Evolutionary conservation across 495 filamentous ascomycete genomes (phyloP), one percentile per base, ranked within the genome.

Genomic region (Chaetomium tenue): DNA sequence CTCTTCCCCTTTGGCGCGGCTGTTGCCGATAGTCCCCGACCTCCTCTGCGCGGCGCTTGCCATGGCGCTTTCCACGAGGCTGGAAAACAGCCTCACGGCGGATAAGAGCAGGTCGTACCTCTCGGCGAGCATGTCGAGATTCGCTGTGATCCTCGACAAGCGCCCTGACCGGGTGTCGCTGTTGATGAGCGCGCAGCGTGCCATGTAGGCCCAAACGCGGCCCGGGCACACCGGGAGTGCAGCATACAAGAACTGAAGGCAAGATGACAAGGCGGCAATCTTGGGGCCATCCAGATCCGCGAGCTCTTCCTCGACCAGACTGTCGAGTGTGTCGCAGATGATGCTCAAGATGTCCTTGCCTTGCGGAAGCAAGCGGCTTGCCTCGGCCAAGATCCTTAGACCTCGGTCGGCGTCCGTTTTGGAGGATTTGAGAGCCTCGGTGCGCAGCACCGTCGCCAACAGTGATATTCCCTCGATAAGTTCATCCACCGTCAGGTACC

Each of bases 181-280:
- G 42, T 88, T 89, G 53, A 97, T 81, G 26, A 98, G 81, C 48
- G 82, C 82, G 72, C 89, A 95, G 56, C 91, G 82, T 6, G 88
- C 83, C 70, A 98, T 84, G 70, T 93, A 91, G 5, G 92, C 89
- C 93, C 93, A 98, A 2, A 96, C 86, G 63, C 93, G 79, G 51
- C 86, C 87, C 5, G 93, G 93, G 28, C 88, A 78, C n/a, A 95
- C 76, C 7, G 81, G 77, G 5, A 91, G 72, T 12, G 94, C 75
- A 22, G 85, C 86, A 63, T 88, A 81, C 16, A 93, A 82, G 65
- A 98, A 97, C 47, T 90, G 88, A 42, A 91, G 68, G 67, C 91
- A 96, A 40, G 87, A 85, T 39, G 89, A 81, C 26, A 93, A 79
- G 39, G 91, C 79, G 8, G 87, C 82, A 22, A 90, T 78, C 30